Conservation (phyloP, 106 monocot species). For the Dioscorea zingiberensis region DNA sequence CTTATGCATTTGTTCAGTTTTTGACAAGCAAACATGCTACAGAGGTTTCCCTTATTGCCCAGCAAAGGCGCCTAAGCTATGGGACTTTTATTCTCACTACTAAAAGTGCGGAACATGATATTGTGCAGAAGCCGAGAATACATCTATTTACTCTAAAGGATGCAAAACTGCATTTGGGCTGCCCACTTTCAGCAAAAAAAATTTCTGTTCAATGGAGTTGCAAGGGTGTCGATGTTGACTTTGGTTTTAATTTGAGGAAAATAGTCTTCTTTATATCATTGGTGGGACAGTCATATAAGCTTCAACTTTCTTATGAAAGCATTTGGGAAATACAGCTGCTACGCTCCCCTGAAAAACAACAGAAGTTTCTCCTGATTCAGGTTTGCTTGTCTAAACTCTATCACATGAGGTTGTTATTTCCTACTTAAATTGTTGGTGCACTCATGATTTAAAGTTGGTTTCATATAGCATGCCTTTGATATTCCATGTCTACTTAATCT, state of each 20-base stretch:
- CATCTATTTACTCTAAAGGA: conserved; percentile 28
- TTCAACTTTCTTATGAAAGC: conserved; percentile 76
- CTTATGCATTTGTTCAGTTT: conserved; percentile 69
- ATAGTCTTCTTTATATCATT: conserved; percentile 40
- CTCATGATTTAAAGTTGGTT: no score
- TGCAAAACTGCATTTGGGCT: conserved; percentile 51
- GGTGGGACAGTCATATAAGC: conserved; percentile 32
- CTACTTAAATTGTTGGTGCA: no score
- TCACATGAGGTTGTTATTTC: no score
- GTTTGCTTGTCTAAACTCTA: conserved; percentile 18
- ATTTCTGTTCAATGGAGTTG: conserved; percentile 48
- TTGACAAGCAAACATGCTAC: conserved; percentile 20
- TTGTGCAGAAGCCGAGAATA: conserved; percentile 57
- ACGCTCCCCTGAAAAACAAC: conserved; percentile 12
- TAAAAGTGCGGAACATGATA: conserved; percentile 38
- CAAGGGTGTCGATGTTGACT: conserved; percentile 32
- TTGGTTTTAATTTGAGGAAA: conserved; percentile 68
- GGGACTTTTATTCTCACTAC: conserved; percentile 16
- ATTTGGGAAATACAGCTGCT: conserved; percentile 84
- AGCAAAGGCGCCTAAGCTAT: background rate
- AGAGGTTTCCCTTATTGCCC: conserved; percentile 4
- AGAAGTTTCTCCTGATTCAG: conserved; percentile 60
- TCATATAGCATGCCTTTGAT: no score
- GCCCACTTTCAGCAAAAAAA: conserved; percentile 22
- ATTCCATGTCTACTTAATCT: no score